Evolutionary conservation across 306 rosid species (phyloP), one percentile per base, ranked within the genome.

Genomic region (Canavalia gladiata): DNA sequence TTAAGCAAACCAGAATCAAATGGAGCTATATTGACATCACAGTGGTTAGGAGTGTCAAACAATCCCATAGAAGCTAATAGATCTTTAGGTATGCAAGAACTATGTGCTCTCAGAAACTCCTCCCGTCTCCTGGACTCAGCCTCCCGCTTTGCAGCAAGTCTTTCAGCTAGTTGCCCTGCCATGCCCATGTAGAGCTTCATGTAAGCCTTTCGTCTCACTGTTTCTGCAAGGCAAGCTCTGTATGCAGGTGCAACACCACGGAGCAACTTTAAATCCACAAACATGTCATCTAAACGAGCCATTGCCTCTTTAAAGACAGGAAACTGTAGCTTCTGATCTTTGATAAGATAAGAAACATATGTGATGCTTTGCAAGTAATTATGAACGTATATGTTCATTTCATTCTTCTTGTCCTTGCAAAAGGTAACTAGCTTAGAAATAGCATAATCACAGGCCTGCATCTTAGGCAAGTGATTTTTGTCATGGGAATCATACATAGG

Each of bases 111-210:
- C 80, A 92, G 64, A 92, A 96, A 96, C 81, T 89, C 96, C 73
- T 92, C 97, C 33, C 98, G 88, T 68, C 86, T 92, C 79, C 90
- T 85, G 12, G 88, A 82, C 84, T 96, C 99, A 75, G 64, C 85
- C 83, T 93, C 99, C 76, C 99, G 91, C 86, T 88, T 96, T 47
- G 87, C 86, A 43, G 98, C 99, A 77, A 96, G 94, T 78, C 81
- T 92, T 89, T 96, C 99, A 84, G 99, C 98, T 87, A 96, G 54
- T 81, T 90, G 97, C 56, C 99, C 99, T 11, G 99, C 99, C 99
- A 93, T 87, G 73, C 99, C 99, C 99, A 96, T 93, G 91, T 93
- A 92, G 62, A 96, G 93, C 90, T 93, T 96, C 90, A 92, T 88
- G 62, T 90, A 86, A 76, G 99, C 98, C 85, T 93, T 93, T 84